Evolutionary conservation across 495 filamentous ascomycete genomes (phyloP), one percentile per base, ranked within the genome.

Genomic region (Gamarada debralockiae): DNA sequence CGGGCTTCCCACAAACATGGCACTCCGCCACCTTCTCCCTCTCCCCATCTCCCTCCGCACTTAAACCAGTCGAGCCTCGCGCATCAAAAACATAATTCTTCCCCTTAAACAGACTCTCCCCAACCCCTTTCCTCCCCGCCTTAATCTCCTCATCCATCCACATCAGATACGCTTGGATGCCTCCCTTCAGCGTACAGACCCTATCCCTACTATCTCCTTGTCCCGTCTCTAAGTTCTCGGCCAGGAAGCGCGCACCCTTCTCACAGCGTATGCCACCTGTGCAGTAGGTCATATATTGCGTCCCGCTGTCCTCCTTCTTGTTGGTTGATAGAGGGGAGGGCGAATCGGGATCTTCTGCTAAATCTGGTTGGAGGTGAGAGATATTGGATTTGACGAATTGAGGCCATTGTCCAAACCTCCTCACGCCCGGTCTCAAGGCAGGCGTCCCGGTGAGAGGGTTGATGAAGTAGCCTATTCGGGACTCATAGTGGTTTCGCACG

Each of bases 11-110:
- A 49, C 61, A 64, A 6, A 42, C 2, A 25, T 64, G 61, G 27
- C 61, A 64, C 6, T 22, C 55, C 17, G 58, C 54, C 5, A 64
- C 61, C 3, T 52, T 55, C n/a, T 18, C 27, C 2, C n/a, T 38
- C 8, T 21, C n/a, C 6, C 9, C 41, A 45, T 45, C 41, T 22
- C 22, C 18, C 10, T 21, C 40, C 40, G 27, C 15, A 40, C 14
- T 50, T 10, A 59, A 33, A 0, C 55, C 58, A 15, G 39, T 49
- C 2, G 58, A 53, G 1, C 61, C 61, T 37, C 61, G 34, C 2
- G 61, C 61, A 47, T 64, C 61, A 44, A 64, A 64, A 17, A 64
- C 61, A 29, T 56, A 64, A 37, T 64, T 64, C 22, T 48, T 37
- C 9, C 61, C 61, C 29, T 50, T 50, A 37, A 64, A 64, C 8